Evolutionary conservation across 805 yeast species (phyloP).

Genomic region (Suhomyces pyralidae): DNA sequence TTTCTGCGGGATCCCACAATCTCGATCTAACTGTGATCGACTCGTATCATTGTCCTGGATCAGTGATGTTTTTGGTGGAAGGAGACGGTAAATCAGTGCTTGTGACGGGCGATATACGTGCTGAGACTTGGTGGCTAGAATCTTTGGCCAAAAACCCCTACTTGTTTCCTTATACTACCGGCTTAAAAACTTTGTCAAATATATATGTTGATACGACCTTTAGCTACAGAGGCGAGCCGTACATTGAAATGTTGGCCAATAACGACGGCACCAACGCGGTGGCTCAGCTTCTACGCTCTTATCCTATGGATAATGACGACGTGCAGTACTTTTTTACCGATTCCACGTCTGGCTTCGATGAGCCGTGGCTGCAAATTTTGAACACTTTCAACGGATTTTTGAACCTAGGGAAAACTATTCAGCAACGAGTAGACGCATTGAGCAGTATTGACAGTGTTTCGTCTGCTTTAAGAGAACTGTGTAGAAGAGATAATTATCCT

Average conservation of each 20-base stretch:
- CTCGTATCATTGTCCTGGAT: constrained; percentile 61
- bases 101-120: constrained; percentile 57
- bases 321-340: constrained; percentile 42
- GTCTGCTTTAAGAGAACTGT: background rate
- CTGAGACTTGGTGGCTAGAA: constrained; percentile 52
- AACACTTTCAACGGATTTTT: constrained; percentile 18
- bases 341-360: constrained; percentile 50
- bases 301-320: constrained; percentile 40
- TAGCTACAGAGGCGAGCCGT: constrained; percentile 48
- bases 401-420: constrained; percentile 5
- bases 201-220: constrained; percentile 57
- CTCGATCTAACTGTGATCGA: constrained; percentile 43
- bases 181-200: constrained; percentile 34
- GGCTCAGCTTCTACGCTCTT: constrained; percentile 31
- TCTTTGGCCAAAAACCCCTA: constrained; percentile 34
- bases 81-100: constrained; percentile 33
- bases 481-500: background rate
- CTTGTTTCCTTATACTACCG: constrained; percentile 41
- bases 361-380: constrained; percentile 43
- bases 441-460: background rate
- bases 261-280: constrained; percentile 37
- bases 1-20: constrained; percentile 8
- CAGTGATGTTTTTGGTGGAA: constrained; percentile 52
- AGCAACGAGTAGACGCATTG: background rate
- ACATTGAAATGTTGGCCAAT: constrained; percentile 42